Evolutionary conservation across 2,329 filamentous ascomycete species (phyloP), one percentile per base, ranked within the genome.

Genomic region (Intubia oerlemansii): DNA sequence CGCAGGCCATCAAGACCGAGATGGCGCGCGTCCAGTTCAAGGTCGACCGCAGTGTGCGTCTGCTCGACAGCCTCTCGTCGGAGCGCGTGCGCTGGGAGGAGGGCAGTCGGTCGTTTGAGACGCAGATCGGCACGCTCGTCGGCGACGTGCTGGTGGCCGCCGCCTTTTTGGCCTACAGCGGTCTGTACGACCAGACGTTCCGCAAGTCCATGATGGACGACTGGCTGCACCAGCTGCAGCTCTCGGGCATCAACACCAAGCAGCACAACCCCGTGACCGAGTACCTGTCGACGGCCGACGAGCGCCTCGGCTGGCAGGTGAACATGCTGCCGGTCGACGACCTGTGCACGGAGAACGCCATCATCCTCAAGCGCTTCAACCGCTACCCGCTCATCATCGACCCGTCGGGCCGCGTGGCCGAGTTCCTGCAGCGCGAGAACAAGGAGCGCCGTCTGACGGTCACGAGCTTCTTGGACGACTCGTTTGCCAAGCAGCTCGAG

Each of bases 381-480:
- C 70, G 88, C 38, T 98, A 98, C 49, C 88, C 90, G 25, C 66
- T 98, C 35, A 95, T 98, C 50, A 92, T 98, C 47, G 88, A 98
- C 50, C 90, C 90, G 1, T 95, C 88, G 10, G 88, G 88, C 24
- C 70, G 88, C 39, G 81, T 85, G 14, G 88, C 81, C 1, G 88
- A 98, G 42, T 98, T 95, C 57, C 50, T 98, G 44, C 79, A 91
- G 51, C 85, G 84, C 44, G 81, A 95, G 52, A 88, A 76, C 61
- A 25, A 24, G 30, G 82, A 92, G 30, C 72, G 85, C 32, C 80
- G 84, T 29, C 67, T 98, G 34, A 98, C 85, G 0, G 80, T 98
- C 28, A 98, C 88, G 1, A 95, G 88, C 52, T 98, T 98, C 66
- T 53, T 98, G 46, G 90, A 98, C 44, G 85, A 92, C 46, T 90